Evolutionary conservation across 371 early-diverging fungal species (phyloP).

Genomic region (Mucor racemosus): DNA sequence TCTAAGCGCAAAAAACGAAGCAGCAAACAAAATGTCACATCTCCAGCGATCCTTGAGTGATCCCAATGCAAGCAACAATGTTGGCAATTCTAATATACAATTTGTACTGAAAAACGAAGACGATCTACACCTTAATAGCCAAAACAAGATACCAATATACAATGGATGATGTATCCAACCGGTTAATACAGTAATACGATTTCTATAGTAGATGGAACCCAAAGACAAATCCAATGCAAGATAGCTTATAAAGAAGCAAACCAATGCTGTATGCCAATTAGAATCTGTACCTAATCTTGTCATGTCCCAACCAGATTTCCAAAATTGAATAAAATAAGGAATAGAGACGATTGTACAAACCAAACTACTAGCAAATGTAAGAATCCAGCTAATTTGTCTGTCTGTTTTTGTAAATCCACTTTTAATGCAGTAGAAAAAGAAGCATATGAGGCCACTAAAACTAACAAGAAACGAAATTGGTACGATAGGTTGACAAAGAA

Average conservation of each 20-base stretch:
- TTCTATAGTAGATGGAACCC: constrained; percentile 54
- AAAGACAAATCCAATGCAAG: constrained; percentile 47
- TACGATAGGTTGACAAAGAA: constrained; percentile 30
- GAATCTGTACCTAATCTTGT: constrained; percentile 16
- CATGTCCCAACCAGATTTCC: constrained; percentile 42
- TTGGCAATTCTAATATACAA: constrained; percentile 46
- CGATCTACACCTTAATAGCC: constrained; percentile 32
- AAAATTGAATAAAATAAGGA: constrained; percentile 33
- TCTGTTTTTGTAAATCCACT: constrained; percentile 33
- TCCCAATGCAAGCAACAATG: constrained; percentile 44
- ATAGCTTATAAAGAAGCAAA: constrained; percentile 48
- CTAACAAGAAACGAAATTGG: constrained; percentile 22
- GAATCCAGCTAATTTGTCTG: constrained; percentile 44
- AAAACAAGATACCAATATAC: constrained; percentile 40
- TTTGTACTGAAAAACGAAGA: constrained; percentile 39
- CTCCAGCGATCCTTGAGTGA: constrained; percentile 35
- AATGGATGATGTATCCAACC: constrained; percentile 62
- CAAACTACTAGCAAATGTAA: constrained; percentile 44
- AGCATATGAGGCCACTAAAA: constrained; percentile 16
- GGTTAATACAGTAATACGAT: constrained; percentile 52
- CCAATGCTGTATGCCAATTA: constrained; percentile 17
- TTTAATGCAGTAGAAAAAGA: constrained; percentile 32
- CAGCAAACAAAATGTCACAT: constrained; percentile 47
- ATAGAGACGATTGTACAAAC: constrained; percentile 40
- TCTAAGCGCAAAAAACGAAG: constrained; percentile 38